phyloP scores from a whole-genome alignment of 2,329 filamentous ascomycete species.

The Xylariaceae sp. region DNA sequence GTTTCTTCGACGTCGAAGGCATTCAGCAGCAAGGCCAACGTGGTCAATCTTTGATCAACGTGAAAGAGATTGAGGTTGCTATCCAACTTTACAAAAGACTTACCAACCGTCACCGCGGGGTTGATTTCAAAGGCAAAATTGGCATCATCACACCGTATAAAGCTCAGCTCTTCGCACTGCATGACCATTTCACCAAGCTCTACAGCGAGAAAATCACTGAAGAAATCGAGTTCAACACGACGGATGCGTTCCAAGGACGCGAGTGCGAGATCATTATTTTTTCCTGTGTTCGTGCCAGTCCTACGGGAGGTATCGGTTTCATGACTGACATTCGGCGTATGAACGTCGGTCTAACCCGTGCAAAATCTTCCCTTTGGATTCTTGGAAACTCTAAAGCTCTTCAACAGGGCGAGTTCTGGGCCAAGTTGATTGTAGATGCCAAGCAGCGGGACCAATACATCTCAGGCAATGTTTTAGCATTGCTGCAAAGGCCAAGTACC shows the following conservation, averaged over 20 bases:
- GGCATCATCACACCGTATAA: slow-evolving; percentile 99
- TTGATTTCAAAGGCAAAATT: slow-evolving; percentile 76
- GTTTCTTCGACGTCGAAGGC: slow-evolving; percentile 95
- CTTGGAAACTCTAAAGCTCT: slow-evolving; percentile 87
- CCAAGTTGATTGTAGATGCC: slow-evolving; percentile 78
- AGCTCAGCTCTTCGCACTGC: slow-evolving; percentile 79
- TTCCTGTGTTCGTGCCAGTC: slow-evolving; percentile 90
- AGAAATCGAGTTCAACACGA: slow-evolving; percentile 95
- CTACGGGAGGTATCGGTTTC: slow-evolving; percentile 96
- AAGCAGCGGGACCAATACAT: slow-evolving; percentile 72
- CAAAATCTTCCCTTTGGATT: slow-evolving; percentile 95
- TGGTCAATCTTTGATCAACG: slow-evolving; percentile 79
- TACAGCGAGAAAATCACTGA: slow-evolving; percentile 75
- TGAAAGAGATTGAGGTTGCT: slow-evolving; percentile 80
- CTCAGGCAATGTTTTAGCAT: slow-evolving; percentile 52
- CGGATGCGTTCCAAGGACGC: slow-evolving; percentile 93
- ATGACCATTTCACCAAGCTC: slow-evolving; percentile 63
- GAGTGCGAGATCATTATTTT: slow-evolving; percentile 99
- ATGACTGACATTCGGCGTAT: slow-evolving; percentile 97
- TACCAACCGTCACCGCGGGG: slow-evolving; percentile 63
- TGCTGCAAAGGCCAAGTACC: slow-evolving; percentile 44
- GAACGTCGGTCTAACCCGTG: slow-evolving; percentile 97
- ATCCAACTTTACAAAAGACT: slow-evolving; percentile 81
- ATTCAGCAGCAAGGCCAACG: slow-evolving; percentile 75
- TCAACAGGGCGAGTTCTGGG: slow-evolving; percentile 87